A percentile compares a stretch with the other conserved stretches of the same genome.
Conservation (phyloP, 2,329 filamentous ascomycete species). For the Dothistroma septosporum region DNA sequence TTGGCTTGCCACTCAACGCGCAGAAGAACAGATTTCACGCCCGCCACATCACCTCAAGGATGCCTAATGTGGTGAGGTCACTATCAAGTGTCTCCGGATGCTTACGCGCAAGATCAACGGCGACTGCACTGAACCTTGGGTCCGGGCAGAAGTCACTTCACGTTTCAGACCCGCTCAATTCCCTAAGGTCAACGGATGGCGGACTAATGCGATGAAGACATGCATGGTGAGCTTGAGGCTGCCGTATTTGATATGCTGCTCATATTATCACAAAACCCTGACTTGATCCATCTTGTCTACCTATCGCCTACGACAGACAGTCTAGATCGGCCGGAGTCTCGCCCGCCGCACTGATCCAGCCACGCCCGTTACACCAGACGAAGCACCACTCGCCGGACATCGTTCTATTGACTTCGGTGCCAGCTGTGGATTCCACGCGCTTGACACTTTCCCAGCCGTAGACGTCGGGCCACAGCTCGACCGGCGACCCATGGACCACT, state of each 20-base stretch:
- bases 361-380: background rate
- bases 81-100: background rate
- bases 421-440: background rate
- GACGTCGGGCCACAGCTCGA: background rate
- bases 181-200: background rate
- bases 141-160: background rate
- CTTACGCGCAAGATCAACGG: background rate
- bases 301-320: background rate
- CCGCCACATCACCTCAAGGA: background rate
- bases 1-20: background rate
- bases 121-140: background rate
- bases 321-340: background rate
- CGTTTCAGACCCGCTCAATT: background rate
- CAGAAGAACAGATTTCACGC: background rate
- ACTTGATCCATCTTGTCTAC: background rate
- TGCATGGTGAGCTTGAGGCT: background rate
- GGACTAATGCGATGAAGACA: background rate
- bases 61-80: background rate
- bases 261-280: background rate
- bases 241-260: too few species aligned
- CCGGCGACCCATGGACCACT: background rate
- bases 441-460: background rate
- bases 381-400: background rate
- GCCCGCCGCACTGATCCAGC: background rate
- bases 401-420: background rate